phyloP scores from a whole-genome alignment of 345 rosid species.

The Salix koriyanagi region DNA sequence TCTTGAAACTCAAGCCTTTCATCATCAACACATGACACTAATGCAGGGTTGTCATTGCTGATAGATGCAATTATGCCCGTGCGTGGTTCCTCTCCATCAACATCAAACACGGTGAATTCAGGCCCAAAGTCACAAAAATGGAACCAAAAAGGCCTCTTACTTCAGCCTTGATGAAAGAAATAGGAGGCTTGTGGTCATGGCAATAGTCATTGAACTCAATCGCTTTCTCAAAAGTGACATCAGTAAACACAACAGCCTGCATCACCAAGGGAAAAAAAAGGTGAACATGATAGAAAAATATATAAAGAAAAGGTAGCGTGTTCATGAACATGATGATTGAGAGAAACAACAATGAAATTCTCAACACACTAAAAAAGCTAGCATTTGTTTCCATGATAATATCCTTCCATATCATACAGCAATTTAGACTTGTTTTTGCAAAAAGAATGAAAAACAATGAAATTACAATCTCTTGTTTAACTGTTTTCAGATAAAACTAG shows the following conservation, averaged over 20 bases:
- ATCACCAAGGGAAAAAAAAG: background rate
- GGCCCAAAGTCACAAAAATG: conserved; percentile 95
- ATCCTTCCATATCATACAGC: too few relatives aligned
- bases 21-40: conserved; percentile 92
- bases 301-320: background rate
- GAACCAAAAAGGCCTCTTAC: conserved; percentile 95
- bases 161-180: conserved; percentile 82
- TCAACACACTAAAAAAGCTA: too few relatives aligned
- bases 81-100: conserved; percentile 92
- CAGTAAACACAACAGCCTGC: conserved; percentile 91
- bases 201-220: conserved; percentile 81
- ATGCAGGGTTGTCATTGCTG: conserved; percentile 79
- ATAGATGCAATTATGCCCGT: conserved; percentile 94
- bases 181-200: conserved; percentile 75
- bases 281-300: background rate
- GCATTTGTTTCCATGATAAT: too few relatives aligned
- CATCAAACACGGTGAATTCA: conserved; percentile 78
- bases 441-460: background rate
- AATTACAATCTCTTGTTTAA: background rate
- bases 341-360: background rate
- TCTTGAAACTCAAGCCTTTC: conserved; percentile 97
- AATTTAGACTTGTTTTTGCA: background rate
- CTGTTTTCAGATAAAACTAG: background rate
- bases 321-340: too few relatives aligned
- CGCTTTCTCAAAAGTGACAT: conserved; percentile 67